Percentiles rank a stretch among this genome's conserved stretches.
phyloP scores from a whole-genome alignment of 306 rosid genomes.

The Canavalia ensiformis region DNA sequence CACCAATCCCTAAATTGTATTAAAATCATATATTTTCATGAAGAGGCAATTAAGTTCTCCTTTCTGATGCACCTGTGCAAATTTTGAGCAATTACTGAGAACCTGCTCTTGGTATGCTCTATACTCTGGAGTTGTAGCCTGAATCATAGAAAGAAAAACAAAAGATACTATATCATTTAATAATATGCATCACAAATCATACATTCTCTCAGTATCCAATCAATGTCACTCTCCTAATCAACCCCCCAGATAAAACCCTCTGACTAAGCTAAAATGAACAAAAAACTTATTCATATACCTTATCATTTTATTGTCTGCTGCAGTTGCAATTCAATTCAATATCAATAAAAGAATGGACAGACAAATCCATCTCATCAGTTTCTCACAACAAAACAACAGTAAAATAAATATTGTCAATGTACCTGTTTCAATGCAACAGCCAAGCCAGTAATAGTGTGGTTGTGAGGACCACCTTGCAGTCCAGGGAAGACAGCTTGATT shows the following conservation, averaged over 20 bases:
- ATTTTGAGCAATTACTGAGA: slow-evolving; percentile 77
- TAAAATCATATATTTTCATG: no score
- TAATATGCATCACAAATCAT: not conserved
- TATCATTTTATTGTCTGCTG: slow-evolving; percentile 12
- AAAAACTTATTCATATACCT: slow-evolving; percentile 18
- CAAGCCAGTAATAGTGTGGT: slow-evolving; percentile 88
- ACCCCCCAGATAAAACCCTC: not conserved
- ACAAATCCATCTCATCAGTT: slow-evolving; percentile 29
- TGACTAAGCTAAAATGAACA: not conserved
- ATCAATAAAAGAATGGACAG: not conserved
- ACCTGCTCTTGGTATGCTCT: slow-evolving; percentile 93
- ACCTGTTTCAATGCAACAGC: slow-evolving; percentile 96
- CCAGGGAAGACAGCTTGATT: slow-evolving; percentile 96
- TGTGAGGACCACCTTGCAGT: slow-evolving; percentile 95
- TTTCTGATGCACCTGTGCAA: slow-evolving; percentile 69
- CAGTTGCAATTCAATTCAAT: slow-evolving; percentile 25
- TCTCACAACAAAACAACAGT: not conserved
- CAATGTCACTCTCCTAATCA: slow-evolving; percentile 13
- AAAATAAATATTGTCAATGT: not conserved
- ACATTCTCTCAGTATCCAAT: not conserved
- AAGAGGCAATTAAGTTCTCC: not conserved
- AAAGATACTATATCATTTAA: not conserved
- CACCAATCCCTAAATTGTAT: no score
- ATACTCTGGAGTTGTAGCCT: slow-evolving; percentile 88
- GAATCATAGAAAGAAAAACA: slow-evolving; percentile 44